Conservation (phyloP, 1,284 basidiomycete genomes). For the Fomitopsis schrenkii region DNA sequence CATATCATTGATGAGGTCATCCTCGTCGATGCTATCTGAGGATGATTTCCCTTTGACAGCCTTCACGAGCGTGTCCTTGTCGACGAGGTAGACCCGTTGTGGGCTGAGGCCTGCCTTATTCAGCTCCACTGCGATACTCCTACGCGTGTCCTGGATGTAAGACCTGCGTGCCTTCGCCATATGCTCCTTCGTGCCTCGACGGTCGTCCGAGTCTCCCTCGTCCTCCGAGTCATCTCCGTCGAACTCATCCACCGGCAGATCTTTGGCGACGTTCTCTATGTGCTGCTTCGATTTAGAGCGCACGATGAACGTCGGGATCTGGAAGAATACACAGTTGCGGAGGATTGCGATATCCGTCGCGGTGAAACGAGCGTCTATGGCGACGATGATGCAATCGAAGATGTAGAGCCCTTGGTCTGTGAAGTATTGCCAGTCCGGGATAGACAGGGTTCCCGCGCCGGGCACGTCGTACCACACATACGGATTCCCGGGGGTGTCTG, state of each 20-base stretch:
- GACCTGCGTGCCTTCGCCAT: not conserved
- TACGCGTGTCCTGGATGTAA: not conserved
- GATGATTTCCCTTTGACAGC: not conserved
- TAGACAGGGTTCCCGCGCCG: not conserved
- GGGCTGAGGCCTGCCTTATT: not conserved
- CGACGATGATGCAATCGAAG: not conserved
- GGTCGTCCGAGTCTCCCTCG: not conserved
- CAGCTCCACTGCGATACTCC: not conserved
- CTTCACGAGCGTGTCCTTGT: not conserved
- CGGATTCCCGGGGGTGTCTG: not conserved
- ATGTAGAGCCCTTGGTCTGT: not conserved
- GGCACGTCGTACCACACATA: constrained; percentile 1
- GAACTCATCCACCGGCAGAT: not conserved
- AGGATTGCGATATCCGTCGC: not conserved
- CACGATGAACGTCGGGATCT: not conserved
- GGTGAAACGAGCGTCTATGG: not conserved
- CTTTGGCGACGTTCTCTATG: not conserved
- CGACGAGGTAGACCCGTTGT: constrained; percentile 3
- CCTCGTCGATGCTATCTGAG: not conserved
- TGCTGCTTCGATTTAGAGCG: not conserved
- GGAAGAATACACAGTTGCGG: not conserved
- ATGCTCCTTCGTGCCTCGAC: not conserved
- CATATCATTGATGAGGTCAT: not conserved
- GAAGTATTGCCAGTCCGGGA: not conserved
- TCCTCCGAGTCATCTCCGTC: not conserved